These are phyloP conservation scores for Akanthomyces muscarius DNA, from an alignment of 2,329 filamentous ascomycete genomes.

Conservation along the genomic window DNA sequence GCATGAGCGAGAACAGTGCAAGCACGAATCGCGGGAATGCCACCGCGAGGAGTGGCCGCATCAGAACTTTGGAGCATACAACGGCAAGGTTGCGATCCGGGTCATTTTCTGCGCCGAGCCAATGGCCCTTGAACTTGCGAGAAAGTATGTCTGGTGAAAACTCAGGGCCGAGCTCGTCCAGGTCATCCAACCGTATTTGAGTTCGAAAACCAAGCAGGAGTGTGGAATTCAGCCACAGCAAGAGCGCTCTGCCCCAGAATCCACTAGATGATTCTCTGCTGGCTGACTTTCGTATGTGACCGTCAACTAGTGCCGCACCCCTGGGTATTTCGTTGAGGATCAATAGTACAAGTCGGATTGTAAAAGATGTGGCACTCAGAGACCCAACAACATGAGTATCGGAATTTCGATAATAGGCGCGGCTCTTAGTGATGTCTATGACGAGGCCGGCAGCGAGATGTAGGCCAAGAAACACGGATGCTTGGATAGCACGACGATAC, in stretches of 20 bases:
- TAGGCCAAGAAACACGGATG: not conserved
- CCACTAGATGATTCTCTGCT: not conserved
- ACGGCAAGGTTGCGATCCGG: not conserved
- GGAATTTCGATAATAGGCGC: not conserved
- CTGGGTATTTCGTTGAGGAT: not conserved
- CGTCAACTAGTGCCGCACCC: not conserved
- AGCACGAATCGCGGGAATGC: not conserved
- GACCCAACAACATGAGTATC: not conserved
- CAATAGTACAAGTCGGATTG: not conserved
- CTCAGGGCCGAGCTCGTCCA: not conserved
- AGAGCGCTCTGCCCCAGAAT: not conserved
- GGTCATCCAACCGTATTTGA: not conserved
- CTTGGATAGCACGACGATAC: not conserved
- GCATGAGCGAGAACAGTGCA: not conserved
- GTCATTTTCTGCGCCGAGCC: not conserved
- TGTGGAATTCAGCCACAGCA: slow-evolving; percentile 6
- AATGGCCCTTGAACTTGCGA: not conserved
- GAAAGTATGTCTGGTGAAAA: not conserved
- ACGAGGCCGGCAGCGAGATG: not conserved
- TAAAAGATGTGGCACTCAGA: not conserved
- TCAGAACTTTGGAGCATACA: not conserved
- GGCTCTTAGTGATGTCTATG: not conserved
- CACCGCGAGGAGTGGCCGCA: not conserved
- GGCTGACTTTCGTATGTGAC: not conserved
- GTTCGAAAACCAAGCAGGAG: slow-evolving; percentile 1